Evolutionary conservation across 345 rosid species (phyloP), one percentile per base, ranked within the genome.

Genomic region (Sisymbrium irio): DNA sequence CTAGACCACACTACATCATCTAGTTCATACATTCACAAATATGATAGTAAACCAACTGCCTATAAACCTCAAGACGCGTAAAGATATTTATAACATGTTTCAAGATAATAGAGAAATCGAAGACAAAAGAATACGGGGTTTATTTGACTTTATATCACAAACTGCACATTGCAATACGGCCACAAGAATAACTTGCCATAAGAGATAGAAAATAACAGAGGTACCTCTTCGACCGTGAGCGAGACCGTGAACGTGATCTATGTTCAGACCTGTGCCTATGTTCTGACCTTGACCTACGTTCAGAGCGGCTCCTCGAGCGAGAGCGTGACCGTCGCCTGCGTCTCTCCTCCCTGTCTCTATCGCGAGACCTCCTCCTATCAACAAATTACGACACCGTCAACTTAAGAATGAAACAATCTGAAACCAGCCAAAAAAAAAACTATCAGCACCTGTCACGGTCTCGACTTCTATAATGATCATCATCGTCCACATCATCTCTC

Each of bases 211-310:
- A 61, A 40, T 18, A 39, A 17, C 13, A 65, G 37, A 72, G 7
- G 50, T 86, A 96, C 99, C 99, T 92, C 91, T 92, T 92, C 1
- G 99, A 95, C 30, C 84, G 89, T 9, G 96, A 91, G 2, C 94
- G 91, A 9, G 97, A 88, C 0, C 91, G 84, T 51, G 85, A 82
- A 14, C 79, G 76, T 59, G 86, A 79, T 58, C 79, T 79, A 41
- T 64, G 79, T 58, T 74, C 69, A 74, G 82, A 95, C 71, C 36
- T 76, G 5, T 56, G 71, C 65, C 72, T 74, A 41, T 50, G 82
- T 75, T 79, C 79, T 57, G 79, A 95, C 77, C 86, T 82, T 71
- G 99, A 92, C 79, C 89, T 86, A 20, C 66, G 94, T 65, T 87
- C 90, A 41, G 97, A 89, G 78, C 81, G 89, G 71, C 69, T 89